Base-by-base conservation (phyloP, 805 yeast genomes). In the Ogataea naganishii region DNA sequence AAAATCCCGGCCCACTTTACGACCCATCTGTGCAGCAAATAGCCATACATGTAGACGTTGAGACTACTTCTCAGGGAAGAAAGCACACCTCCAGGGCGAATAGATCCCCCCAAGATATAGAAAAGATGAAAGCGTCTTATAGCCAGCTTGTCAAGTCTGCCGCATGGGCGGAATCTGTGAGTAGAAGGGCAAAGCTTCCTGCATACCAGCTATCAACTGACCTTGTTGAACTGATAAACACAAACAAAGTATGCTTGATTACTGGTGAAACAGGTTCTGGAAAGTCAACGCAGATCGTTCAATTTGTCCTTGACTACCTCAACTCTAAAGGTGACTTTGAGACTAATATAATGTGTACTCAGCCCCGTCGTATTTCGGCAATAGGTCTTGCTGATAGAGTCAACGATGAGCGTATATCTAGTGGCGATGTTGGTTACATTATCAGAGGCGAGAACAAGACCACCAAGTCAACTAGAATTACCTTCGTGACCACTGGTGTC, bases 231-330 rank as follows among this genome's bases (percentile, higher is more conserved):
- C 56, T 75, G 4, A 72, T 89, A 4, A 61, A 64, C 18, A 36
- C 60, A 1, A 70, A 81, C 46, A 72, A 72, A 38, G 80, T 85
- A 4, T 75, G 82, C 7, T 57, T 89, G 20, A 69, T 89, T 21
- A 89, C 97, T 2, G 98, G 97, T 51, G 98, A 92, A 51, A 89
- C 97, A 0, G 97, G 97, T 43, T 88, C 96, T 1, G 97, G 97
- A 42, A 89, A 89, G 48, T 84, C 96, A 1, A 89, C 98, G 0
- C 98, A 89, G 50, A 74, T 84, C 5, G 95, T 85, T 5, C 98
- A 89, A 51, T 89, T 86, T 41, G 61, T 89, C 14, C 56, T 89
- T 12, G 97, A 89, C 49, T 64, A 75, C 23, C 45, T 83, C 35
- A 64, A 70, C 28, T 26, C 56, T 0, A 48, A 55, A 9, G 68